phyloP scores from a whole-genome alignment of 2,329 filamentous ascomycete species.

The Alternaria novae-zelandiae region DNA sequence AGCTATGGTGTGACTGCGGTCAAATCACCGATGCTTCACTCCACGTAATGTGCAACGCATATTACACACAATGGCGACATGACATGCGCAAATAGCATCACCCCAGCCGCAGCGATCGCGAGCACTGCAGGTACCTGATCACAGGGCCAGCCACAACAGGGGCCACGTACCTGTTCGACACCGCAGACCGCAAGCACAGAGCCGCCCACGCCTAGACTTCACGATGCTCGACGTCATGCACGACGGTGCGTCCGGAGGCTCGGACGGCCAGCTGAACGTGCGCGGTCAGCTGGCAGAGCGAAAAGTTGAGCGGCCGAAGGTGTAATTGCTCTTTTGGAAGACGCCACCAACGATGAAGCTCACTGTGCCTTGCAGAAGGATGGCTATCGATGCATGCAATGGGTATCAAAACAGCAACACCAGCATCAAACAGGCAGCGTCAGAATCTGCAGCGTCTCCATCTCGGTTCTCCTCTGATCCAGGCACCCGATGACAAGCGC shows the following conservation, averaged over 20 bases:
- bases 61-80: conserved; percentile 31
- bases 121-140: conserved; percentile 16
- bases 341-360: not conserved
- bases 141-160: conserved; percentile 4
- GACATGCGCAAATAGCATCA: conserved; percentile 7
- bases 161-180: conserved; percentile 11
- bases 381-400: not conserved
- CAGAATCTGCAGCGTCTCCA: conserved; percentile 5
- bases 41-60: conserved; percentile 23
- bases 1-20: conserved; percentile 25
- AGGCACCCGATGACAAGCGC: conserved; percentile 9
- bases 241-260: conserved; percentile 1
- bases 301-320: not conserved
- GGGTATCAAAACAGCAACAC: conserved; percentile 1
- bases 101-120: conserved; percentile 1
- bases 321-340: not conserved
- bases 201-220: conserved; percentile 27
- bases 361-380: not conserved
- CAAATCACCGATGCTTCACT: conserved; percentile 1
- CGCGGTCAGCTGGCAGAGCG: conserved; percentile 1
- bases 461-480: conserved; percentile 7
- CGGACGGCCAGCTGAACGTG: not conserved
- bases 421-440: not conserved
- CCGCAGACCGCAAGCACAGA: conserved; percentile 15
- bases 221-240: conserved; percentile 48